phyloP scores from a whole-genome alignment of 163 green algal genomes.

The Chlorella variabilis region DNA sequence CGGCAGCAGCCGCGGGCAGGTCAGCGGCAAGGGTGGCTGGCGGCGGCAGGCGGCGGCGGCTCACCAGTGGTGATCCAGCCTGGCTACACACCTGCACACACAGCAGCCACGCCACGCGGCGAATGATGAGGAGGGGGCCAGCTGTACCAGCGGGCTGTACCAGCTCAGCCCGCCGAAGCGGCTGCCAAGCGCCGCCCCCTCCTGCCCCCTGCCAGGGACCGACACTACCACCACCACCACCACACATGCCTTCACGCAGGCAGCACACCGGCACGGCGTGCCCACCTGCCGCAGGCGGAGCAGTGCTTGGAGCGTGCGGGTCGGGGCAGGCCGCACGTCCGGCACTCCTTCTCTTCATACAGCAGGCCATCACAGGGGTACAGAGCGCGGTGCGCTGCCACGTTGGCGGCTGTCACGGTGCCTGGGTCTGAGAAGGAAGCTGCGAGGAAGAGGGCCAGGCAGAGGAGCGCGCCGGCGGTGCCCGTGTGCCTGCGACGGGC shows the following conservation, averaged over 20 bases:
- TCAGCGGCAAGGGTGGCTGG: too few species aligned
- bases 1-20: too few species aligned
- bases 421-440: conserved; percentile 69
- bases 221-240: too few species aligned
- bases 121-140: too few species aligned
- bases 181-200: too few species aligned
- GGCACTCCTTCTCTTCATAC: conserved; percentile 58
- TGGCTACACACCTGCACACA: conserved; percentile 66
- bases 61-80: conserved; percentile 80
- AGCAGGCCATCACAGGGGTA: conserved; percentile 60
- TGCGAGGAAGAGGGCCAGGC: conserved; percentile 55
- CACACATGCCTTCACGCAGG: too few species aligned
- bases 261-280: too few species aligned
- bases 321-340: conserved; percentile 64
- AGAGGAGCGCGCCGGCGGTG: conserved; percentile 41
- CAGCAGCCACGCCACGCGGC: too few species aligned
- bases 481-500: conserved; percentile 56
- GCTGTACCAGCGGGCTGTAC: too few species aligned
- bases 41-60: not conserved
- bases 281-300: conserved; percentile 61
- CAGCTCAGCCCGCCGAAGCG: too few species aligned
- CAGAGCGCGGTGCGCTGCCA: conserved; percentile 41
- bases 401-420: conserved; percentile 54
- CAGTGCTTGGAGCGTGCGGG: conserved; percentile 85
- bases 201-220: too few species aligned